Conservation (phyloP, 164 flowering plant species). For the Houttuynia cordata region DNA sequence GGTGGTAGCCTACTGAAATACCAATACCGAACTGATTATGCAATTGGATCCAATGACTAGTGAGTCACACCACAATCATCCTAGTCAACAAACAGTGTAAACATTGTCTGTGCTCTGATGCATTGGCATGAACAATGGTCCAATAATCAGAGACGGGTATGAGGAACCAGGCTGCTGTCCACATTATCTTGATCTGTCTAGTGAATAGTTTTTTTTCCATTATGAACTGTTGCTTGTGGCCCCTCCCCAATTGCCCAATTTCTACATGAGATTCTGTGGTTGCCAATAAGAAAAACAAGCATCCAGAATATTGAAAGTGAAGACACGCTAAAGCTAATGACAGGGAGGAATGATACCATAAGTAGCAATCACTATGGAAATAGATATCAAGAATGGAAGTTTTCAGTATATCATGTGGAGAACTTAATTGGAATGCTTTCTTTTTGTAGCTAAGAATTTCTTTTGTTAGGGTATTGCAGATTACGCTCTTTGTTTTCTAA, state of each 20-base stretch:
- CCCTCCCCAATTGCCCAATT: neutral
- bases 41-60: neutral
- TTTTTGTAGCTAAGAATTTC: neutral
- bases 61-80: neutral
- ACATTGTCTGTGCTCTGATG: neutral
- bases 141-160: neutral
- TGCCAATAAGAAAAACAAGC: neutral
- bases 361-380: neutral
- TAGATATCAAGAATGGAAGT: neutral
- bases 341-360: neutral
- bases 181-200: neutral
- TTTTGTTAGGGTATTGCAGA: neutral
- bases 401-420: neutral
- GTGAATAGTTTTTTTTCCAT: neutral
- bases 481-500: too few relatives aligned
- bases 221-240: neutral
- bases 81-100: neutral
- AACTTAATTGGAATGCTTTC: neutral
- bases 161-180: neutral
- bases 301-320: neutral
- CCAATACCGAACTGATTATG: neutral
- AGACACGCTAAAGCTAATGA: neutral
- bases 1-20: neutral
- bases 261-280: neutral
- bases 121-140: neutral